Evolutionary conservation across 306 rosid species (phyloP), one percentile per base, ranked within the genome.

Genomic region (Gastrolobium bilobum): DNA sequence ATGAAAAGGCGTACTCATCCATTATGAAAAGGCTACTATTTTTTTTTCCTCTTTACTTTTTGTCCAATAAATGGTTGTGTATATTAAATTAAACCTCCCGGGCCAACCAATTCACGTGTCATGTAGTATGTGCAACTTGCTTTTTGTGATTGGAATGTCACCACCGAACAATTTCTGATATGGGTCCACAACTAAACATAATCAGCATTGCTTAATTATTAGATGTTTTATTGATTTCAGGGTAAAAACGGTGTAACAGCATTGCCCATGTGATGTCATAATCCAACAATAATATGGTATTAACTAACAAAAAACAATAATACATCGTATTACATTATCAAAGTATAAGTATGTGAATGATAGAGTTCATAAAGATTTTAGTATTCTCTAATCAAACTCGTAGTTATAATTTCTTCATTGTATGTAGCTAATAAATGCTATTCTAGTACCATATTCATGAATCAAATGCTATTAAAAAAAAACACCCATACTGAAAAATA

Each of bases 41-140:
- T 6, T 3, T 15, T 15, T 4, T 59, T 43, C 34, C 37, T 37
- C 4, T 2, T 5, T 15, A 20, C 4, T 4, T 14, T 33, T 35
- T 15, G 42, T 46, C 10, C 5, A 52, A 26, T 35, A 20, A 43
- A 64, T 61, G 78, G 15, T 5, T 9, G 53, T 56, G 64, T 50
- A 57, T 46, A 65, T 10, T 56, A 57, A 35, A 65, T 10, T 56
- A 57, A 35, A 60, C 63, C 33, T 69, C 14, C 29, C 43, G 35
- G 8, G 34, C 14, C 73, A 78, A 59, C 78, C 63, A 83, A 66
- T 42, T 83, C 51, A 61, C 68, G 81, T 31, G 51, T 43, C 76
- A 83, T 40, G 79, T 78, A 83, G 71, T 11, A 20, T 59, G 30
- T 2, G 33, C 65, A 65, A 72, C 30, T 77, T 77, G 64, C 42